These are phyloP conservation scores for Tolypocladium capitatum DNA, from an alignment of 2,329 filamentous ascomycete species.

Conservation along the genomic window DNA sequence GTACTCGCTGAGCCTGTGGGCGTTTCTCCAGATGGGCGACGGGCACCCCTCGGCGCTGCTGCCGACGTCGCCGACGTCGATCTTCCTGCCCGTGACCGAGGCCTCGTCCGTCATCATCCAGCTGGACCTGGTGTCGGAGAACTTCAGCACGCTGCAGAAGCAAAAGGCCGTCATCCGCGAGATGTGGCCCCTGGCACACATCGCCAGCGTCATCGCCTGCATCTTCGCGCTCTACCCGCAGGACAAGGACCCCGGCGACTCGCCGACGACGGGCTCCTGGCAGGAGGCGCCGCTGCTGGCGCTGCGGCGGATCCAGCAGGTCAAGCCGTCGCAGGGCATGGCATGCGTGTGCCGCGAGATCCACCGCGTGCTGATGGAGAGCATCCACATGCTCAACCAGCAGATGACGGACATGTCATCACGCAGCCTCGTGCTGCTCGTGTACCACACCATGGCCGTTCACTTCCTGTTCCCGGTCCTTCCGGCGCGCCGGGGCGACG, in stretches of 20 bases:
- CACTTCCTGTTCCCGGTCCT: constrained; percentile 18
- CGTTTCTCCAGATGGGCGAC: constrained; percentile 20
- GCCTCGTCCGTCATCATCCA: constrained; percentile 16
- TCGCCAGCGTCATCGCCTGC: constrained; percentile 17
- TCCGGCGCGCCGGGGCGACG: constrained; percentile 7
- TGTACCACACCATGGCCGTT: constrained; percentile 20
- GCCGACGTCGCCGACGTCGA: constrained; percentile 11
- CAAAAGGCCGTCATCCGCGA: constrained; percentile 20
- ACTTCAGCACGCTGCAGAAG: constrained; percentile 21
- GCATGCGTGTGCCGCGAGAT: constrained; percentile 14
- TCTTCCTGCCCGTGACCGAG: constrained; percentile 17
- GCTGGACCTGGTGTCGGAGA: constrained; percentile 21
- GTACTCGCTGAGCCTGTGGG: constrained; percentile 24
- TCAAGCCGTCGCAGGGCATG: constrained; percentile 8
- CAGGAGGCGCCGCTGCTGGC: constrained; percentile 10
- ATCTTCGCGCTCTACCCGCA: constrained; percentile 14
- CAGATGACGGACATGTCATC: constrained; percentile 12
- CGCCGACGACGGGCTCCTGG: constrained; percentile 8
- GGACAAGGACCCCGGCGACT: constrained; percentile 5
- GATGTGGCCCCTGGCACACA: constrained; percentile 21
- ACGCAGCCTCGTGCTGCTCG: constrained; percentile 13
- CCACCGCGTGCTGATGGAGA: constrained; percentile 13
- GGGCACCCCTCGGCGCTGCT: constrained; percentile 11
- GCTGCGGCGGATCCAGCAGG: constrained; percentile 10
- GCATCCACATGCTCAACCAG: constrained; percentile 10